Base-by-base conservation (phyloP, 1,139 yeast genomes). In the Kazachstania sp. region DNA sequence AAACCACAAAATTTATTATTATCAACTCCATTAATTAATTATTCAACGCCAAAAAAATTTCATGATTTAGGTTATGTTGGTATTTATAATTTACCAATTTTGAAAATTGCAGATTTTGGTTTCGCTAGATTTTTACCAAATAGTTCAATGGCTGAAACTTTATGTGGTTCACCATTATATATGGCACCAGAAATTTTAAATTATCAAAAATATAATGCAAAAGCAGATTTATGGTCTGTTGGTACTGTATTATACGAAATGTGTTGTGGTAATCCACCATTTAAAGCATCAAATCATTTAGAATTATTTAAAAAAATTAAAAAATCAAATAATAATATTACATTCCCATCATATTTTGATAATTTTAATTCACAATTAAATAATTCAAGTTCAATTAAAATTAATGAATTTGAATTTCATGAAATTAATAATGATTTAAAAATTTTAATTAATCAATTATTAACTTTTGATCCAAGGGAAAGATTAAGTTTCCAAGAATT, bases 161-260 rank as follows among this genome's bases (percentile, higher is more conserved):
- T 92, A 54, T 92, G 98, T 72, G 98, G 98, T 1, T 86, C 96
- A 11, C 98, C 98, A 1, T 70, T 92, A 42, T 92, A 94, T 66
- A 92, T 92, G 98, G 98, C 98, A 0, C 98, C 98, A 0, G 98
- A 92, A 66, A 94, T 92, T 44, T 73, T 92, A 58, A 75, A 95
- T 53, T 88, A 87, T 63, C 97, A 94, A 64, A 92, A 88, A 66
- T 92, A 92, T 68, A 88, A 90, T 59, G 98, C 97, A 3, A 90
- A 88, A 64, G 97, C 97, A 0, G 98, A 92, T 64, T 70, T 92
- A 53, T 92, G 98, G 98, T 87, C 97, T 1, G 96, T 92, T 5
- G 98, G 98, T 3, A 95, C 97, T 0, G 97, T 92, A 0, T 70
- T 88, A 15, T 92, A 83, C 65, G 98, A 92, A 66, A 88, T 92